These are phyloP conservation scores for Penicillium sp. DNA, from an alignment of 2,329 filamentous ascomycete species.

Conservation along the genomic window DNA sequence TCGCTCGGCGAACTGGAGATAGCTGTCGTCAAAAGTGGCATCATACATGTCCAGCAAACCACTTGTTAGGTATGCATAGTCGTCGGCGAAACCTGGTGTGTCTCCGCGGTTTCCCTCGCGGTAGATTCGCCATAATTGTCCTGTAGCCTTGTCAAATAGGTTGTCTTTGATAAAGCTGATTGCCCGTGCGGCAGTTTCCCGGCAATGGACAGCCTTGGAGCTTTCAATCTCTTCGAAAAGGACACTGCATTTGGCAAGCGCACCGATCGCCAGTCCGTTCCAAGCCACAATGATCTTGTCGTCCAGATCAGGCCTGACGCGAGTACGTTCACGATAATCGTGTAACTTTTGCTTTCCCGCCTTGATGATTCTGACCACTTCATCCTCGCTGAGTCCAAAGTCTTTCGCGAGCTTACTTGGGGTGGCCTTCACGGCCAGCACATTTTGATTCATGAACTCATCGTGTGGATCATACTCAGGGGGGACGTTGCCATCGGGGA, in stretches of 20 bases:
- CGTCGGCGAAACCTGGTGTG: conserved; percentile 80
- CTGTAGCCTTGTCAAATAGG: conserved; percentile 67
- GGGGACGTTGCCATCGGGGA: conserved; percentile 80
- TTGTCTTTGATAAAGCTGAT: conserved; percentile 71
- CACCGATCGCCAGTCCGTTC: conserved; percentile 86
- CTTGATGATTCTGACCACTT: conserved; percentile 68
- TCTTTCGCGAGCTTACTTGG: conserved; percentile 70
- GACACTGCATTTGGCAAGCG: conserved; percentile 73
- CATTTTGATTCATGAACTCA: conserved; percentile 93
- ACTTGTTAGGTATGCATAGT: conserved; percentile 86
- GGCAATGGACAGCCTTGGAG: conserved; percentile 61
- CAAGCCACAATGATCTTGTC: conserved; percentile 85
- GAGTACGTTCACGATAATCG: conserved; percentile 70
- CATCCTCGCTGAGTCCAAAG: conserved; percentile 69
- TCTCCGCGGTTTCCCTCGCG: conserved; percentile 64
- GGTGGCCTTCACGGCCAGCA: conserved; percentile 71
- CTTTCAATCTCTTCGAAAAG: conserved; percentile 64
- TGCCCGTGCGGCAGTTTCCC: conserved; percentile 66
- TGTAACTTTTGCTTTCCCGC: conserved; percentile 68
- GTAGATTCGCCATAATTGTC: conserved; percentile 73
- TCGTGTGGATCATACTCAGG: conserved; percentile 84
- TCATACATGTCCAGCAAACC: conserved; percentile 84
- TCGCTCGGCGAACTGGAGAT: conserved; percentile 77
- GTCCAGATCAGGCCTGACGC: conserved; percentile 76
- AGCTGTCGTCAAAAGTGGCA: conserved; percentile 72